Evolutionary conservation across 2,329 filamentous ascomycete genomes (phyloP).

Genomic region (Calonectria pseudoturangicola): DNA sequence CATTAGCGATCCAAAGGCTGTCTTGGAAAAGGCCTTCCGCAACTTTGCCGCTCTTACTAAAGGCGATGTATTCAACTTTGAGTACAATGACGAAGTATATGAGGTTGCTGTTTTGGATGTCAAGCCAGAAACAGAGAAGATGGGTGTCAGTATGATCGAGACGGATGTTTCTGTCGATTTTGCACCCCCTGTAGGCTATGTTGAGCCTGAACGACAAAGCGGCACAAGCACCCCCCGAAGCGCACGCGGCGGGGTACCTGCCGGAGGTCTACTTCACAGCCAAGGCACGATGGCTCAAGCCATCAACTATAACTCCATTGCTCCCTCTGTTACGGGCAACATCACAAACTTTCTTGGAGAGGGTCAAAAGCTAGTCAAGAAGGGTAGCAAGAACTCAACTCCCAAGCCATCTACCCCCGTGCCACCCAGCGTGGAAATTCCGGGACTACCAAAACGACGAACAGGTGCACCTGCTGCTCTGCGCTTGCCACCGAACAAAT

Average conservation of each 20-base stretch:
- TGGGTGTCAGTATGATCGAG: constrained; percentile 94
- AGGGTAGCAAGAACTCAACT: constrained; percentile 78
- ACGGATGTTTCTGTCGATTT: constrained; percentile 98
- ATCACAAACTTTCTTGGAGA: constrained; percentile 86
- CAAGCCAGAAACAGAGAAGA: constrained; percentile 88
- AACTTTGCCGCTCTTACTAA: constrained; percentile 96
- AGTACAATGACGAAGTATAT: constrained; percentile 96
- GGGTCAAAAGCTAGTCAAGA: constrained; percentile 92
- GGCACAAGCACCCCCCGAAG: constrained; percentile 92
- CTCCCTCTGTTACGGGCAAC: constrained; percentile 82
- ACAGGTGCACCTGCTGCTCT: constrained; percentile 91
- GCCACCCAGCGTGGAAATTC: constrained; percentile 56
- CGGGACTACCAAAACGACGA: constrained; percentile 62
- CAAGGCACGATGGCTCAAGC: constrained; percentile 97
- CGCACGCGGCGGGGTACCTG: constrained; percentile 76
- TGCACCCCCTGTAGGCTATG: constrained; percentile 93
- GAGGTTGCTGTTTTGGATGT: constrained; percentile 95
- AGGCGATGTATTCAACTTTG: constrained; percentile 95
- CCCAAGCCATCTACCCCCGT: constrained; percentile 85
- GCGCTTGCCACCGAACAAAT: constrained; percentile 88
- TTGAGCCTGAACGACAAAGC: constrained; percentile 86
- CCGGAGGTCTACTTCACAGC: constrained; percentile 84
- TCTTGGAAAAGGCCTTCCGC: constrained; percentile 96
- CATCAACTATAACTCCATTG: constrained; percentile 97
- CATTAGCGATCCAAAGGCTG: constrained; percentile 97